Evolutionary conservation across 108 stramenopile species (phyloP).

Genomic region (Pelagomonas calceolata): DNA sequence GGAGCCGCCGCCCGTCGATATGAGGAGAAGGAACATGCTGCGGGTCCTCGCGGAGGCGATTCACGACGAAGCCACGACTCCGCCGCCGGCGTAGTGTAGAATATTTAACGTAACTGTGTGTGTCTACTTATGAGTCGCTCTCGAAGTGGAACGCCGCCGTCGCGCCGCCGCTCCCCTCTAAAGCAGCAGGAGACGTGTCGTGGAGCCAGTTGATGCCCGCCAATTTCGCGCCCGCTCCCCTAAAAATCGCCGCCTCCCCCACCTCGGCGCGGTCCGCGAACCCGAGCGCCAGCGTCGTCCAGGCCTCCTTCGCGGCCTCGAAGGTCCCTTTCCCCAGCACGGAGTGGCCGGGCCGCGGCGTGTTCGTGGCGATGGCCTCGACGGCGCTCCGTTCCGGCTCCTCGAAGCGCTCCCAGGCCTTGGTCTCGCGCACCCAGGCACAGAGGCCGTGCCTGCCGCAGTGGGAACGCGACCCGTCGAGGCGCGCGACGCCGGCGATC

Average conservation of each 20-base stretch:
- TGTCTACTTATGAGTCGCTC: no score
- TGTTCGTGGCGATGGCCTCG: background rate
- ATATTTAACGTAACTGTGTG: no score
- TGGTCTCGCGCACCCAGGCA: background rate
- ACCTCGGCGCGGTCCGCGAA: background rate
- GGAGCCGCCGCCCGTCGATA: no score
- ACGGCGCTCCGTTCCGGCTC: background rate
- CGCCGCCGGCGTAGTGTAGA: no score
- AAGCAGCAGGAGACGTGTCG: background rate
- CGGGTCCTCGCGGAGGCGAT: no score
- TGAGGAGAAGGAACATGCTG: no score
- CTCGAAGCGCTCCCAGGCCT: background rate
- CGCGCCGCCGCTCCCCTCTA: background rate
- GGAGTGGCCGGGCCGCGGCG: background rate
- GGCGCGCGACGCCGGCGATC: no score
- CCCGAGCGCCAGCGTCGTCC: background rate
- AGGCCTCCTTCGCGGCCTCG: background rate
- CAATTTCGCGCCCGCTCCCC: background rate
- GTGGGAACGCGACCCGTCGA: no score
- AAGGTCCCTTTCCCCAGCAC: background rate
- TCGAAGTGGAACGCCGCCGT: background rate
- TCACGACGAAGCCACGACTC: no score
- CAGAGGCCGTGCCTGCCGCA: background rate
- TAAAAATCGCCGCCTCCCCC: background rate
- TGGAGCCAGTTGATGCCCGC: background rate